Evolutionary conservation across 345 rosid genomes (phyloP).

Genomic region (Melaleuca quinquenervia): DNA sequence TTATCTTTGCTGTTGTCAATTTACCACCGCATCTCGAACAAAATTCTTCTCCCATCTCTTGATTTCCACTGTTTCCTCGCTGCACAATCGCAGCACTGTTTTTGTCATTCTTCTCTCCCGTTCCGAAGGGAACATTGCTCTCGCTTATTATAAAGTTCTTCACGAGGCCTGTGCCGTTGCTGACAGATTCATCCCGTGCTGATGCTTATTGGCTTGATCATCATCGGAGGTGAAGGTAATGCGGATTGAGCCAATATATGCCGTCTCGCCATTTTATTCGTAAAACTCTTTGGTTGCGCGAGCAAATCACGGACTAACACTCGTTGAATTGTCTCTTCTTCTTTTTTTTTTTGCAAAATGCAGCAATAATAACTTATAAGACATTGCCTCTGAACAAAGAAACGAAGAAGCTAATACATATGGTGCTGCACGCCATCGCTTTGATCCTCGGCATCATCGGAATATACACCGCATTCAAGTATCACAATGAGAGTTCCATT

Average conservation of each 20-base stretch:
- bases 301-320: background rate
- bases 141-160: background rate
- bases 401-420: conserved; percentile 70
- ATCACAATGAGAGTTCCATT: conserved; percentile 70
- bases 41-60: background rate
- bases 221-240: conserved; percentile 95
- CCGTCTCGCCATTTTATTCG: background rate
- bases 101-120: background rate
- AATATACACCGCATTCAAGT: conserved; percentile 72
- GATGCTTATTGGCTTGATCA: conserved; percentile 80
- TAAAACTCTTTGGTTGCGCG: background rate
- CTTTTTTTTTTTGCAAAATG: background rate
- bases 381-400: conserved; percentile 56
- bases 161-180: background rate
- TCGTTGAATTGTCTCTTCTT: background rate
- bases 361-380: conserved; percentile 84
- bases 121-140: background rate
- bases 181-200: conserved; percentile 82
- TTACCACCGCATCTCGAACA: background rate
- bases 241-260: background rate
- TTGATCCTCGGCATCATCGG: conserved; percentile 67
- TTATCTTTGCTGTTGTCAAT: background rate
- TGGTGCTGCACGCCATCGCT: conserved; percentile 79
- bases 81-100: background rate
- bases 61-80: background rate